These are phyloP conservation scores for Cucurbita ficifolia DNA, from an alignment of 306 rosid genomes.

Conservation along the genomic window DNA sequence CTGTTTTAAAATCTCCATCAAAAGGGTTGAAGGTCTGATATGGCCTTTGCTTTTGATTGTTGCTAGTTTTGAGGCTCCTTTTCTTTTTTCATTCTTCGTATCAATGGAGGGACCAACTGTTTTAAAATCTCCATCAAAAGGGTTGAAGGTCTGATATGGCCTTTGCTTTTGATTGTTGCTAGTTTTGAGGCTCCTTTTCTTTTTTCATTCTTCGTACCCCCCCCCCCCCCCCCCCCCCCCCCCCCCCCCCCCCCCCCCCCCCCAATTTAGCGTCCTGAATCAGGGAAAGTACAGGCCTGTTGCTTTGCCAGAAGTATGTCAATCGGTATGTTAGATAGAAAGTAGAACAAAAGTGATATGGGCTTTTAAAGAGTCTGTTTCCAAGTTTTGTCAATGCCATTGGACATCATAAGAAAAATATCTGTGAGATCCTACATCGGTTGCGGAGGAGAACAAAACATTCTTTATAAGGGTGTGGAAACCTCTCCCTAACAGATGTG, in stretches of 20 bases:
- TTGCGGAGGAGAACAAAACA: no score
- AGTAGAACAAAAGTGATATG: not conserved
- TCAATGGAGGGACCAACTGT: constrained; percentile 38
- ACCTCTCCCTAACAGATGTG: no score
- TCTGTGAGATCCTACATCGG: no score
- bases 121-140: constrained; percentile 64
- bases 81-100: not conserved
- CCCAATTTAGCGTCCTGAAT: not conserved
- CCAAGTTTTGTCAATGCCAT: not conserved
- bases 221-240: no score
- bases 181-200: not conserved
- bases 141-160: constrained; percentile 35
- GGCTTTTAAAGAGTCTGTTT: not conserved
- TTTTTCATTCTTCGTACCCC: constrained; percentile 7
- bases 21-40: constrained; percentile 51
- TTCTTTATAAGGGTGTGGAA: no score
- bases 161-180: not conserved
- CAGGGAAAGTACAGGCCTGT: not conserved
- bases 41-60: not conserved
- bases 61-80: not conserved
- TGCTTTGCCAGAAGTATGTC: not conserved
- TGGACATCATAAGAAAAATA: not conserved
- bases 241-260: no score
- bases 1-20: constrained; percentile 53
- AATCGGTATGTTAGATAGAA: not conserved